Evolutionary conservation across 306 rosid genomes (phyloP), one percentile per base, ranked within the genome.

Genomic region (Lathyrus aphaca): DNA sequence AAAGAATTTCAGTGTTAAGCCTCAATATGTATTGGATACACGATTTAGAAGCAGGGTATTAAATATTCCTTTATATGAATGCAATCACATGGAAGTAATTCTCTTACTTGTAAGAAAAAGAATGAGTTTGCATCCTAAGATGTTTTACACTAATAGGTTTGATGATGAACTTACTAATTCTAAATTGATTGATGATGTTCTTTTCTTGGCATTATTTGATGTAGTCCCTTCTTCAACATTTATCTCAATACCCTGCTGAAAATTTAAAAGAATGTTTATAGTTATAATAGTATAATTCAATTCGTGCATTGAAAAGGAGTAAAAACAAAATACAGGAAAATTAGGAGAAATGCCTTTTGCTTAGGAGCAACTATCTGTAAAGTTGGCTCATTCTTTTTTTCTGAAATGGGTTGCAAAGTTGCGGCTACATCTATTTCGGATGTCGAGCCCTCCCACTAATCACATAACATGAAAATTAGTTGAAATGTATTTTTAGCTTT

Each of bases 301-400:
- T 40, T 11, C 1, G 3, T 10, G 45, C 13, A 10, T 3, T 10
- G 8, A 40, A 37, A 12, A 32, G 0, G 49, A 38, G 15, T 35
- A 6, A 61, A 61, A 18, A 61, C 11, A 17, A 6, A 63, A 6
- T 11, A 42, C 6, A 19, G 23, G 17, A 3, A 38, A 11, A 18
- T 5, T 5, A 37, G 29, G 35, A 16, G 51, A 19, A 63, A 40
- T 63, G 37, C 68, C 68, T 63, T 14, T 40, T 21, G 51, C 40
- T 40, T 40, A 42, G 11, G 32, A 17, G 30, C 15, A 39, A 38
- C 32, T 38, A 39, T 39, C 1, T 38, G 50, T 38, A 37, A 12
- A 38, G 19, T 51, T 19, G 35, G 19, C 37, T 12, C 35, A 21
- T 42, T 63, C 19, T 8, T 42, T 64, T 35, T 64, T 21, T 64